A percentile compares a stretch with the other conserved stretches of the same genome.
Conservation (phyloP, 176 grass and related monocot genomes). For the Alloteropsis semialata region DNA sequence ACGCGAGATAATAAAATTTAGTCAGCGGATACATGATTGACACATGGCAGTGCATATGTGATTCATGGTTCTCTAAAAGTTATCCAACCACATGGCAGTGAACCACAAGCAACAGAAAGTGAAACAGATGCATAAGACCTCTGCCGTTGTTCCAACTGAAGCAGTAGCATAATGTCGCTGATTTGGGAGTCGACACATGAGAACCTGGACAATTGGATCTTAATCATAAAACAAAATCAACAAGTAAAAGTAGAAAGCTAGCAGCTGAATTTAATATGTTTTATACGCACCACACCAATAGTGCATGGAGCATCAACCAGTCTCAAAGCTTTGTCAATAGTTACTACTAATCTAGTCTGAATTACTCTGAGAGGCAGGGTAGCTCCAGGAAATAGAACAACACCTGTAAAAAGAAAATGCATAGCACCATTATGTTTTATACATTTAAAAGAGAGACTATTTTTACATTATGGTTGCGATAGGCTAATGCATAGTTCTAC, state of each 20-base stretch:
- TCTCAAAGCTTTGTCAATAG: constrained; percentile 77
- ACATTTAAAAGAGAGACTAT: background rate
- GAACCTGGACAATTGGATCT: constrained; percentile 53
- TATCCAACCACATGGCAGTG: background rate
- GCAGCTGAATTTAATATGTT: constrained; percentile 13
- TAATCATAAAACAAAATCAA: constrained; percentile 10
- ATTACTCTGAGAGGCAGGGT: constrained; percentile 87
- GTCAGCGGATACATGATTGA: background rate
- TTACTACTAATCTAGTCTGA: constrained; percentile 59
- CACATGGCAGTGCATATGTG: background rate
- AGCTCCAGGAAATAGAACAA: constrained; percentile 93
- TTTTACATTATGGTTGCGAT: background rate
- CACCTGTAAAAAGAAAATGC: constrained; percentile 49
- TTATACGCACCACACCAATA: constrained; percentile 77
- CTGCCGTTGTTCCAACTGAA: constrained; percentile 90
- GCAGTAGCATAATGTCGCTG: constrained; percentile 42
- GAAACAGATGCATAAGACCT: constrained; percentile 45
- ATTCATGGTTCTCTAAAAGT: background rate
- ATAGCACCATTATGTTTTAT: constrained; percentile 24
- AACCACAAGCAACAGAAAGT: background rate
- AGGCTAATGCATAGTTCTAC: constrained; percentile 3
- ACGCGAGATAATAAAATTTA: background rate
- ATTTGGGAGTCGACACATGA: constrained; percentile 36
- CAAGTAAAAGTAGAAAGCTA: constrained; percentile 22
- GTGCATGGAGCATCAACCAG: constrained; percentile 65